These are phyloP conservation scores for Penicillium sp. DNA, from an alignment of 2,329 filamentous ascomycete genomes.

Conservation along the genomic window DNA sequence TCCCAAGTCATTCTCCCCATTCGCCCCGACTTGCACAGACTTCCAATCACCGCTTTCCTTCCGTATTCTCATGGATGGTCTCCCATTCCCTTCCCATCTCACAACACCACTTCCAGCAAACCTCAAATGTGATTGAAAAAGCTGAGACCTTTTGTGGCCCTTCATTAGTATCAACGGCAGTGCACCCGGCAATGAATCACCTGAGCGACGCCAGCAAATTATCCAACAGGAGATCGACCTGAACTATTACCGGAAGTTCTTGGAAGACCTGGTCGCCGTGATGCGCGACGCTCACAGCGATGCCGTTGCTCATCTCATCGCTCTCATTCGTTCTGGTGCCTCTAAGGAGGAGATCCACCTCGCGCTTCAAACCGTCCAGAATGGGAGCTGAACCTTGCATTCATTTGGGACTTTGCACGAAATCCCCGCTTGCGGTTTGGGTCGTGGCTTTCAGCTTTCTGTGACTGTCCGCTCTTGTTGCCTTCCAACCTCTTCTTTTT, in stretches of 20 bases:
- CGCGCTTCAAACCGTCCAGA: slow-evolving; percentile 16
- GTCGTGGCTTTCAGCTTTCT: background rate
- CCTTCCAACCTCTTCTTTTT: background rate
- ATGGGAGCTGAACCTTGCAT: background rate
- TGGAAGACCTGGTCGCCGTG: slow-evolving; percentile 26
- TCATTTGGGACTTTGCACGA: background rate
- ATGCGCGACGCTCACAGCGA: slow-evolving; percentile 26
- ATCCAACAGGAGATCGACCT: background rate
- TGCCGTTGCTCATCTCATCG: slow-evolving; percentile 25
- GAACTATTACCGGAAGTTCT: slow-evolving; percentile 28
- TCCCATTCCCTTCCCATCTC: background rate
- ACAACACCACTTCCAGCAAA: background rate
- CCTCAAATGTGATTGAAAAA: background rate
- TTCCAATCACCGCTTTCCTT: background rate
- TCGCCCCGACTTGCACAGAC: background rate
- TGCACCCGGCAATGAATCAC: background rate
- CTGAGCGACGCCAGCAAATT: background rate
- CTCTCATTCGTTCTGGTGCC: slow-evolving; percentile 31
- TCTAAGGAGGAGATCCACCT: slow-evolving; percentile 29
- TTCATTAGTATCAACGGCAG: background rate
- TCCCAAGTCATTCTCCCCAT: background rate
- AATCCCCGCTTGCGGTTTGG: background rate
- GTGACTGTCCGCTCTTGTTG: background rate
- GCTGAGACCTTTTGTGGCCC: background rate
- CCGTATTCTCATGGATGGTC: background rate